Evolutionary conservation across 1,284 basidiomycete species (phyloP).

Genomic region (Ustilago vetiveriae): DNA sequence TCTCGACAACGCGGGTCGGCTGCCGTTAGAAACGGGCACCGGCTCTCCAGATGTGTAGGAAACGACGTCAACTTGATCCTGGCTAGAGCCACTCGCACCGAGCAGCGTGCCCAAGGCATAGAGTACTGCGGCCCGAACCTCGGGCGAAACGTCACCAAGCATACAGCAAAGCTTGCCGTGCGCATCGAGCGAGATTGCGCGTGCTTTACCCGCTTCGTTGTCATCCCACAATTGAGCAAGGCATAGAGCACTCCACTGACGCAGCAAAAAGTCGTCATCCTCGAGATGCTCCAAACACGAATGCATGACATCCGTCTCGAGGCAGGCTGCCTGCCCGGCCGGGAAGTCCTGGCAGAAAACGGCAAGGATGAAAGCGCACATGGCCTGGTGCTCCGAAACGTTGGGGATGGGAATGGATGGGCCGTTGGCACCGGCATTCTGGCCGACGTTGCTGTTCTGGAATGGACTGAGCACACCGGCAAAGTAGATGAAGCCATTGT

Average conservation of each 20-base stretch:
- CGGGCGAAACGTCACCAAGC: constrained; percentile 87
- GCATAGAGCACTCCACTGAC: constrained; percentile 93
- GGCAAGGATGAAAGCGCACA: constrained; percentile 98
- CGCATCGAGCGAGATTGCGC: constrained; percentile 81
- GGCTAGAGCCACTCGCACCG: constrained; percentile 78
- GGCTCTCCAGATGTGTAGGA: constrained; percentile 27
- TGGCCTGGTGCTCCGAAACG: constrained; percentile 93
- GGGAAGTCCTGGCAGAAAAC: constrained; percentile 88
- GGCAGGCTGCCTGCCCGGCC: constrained; percentile 85
- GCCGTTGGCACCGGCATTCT: constrained; percentile 65
- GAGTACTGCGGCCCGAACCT: constrained; percentile 89
- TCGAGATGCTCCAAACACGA: constrained; percentile 83
- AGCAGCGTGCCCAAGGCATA: constrained; percentile 94
- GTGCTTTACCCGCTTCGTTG: constrained; percentile 88
- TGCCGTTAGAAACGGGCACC: constrained; percentile 13
- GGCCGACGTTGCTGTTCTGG: constrained; percentile 27
- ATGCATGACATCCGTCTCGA: constrained; percentile 86
- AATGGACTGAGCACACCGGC: constrained; percentile 62
- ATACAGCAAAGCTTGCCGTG: constrained; percentile 86
- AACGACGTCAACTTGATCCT: constrained; percentile 55
- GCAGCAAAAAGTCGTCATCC: constrained; percentile 88
- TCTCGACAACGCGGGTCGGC: constrained; percentile 19
- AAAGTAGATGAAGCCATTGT: constrained; percentile 68
- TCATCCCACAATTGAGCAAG: constrained; percentile 95
- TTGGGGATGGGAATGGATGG: constrained; percentile 76